These are phyloP conservation scores for Thelephora aurantiotincta DNA, from an alignment of 768 basidiomycete genomes.

Conservation along the genomic window DNA sequence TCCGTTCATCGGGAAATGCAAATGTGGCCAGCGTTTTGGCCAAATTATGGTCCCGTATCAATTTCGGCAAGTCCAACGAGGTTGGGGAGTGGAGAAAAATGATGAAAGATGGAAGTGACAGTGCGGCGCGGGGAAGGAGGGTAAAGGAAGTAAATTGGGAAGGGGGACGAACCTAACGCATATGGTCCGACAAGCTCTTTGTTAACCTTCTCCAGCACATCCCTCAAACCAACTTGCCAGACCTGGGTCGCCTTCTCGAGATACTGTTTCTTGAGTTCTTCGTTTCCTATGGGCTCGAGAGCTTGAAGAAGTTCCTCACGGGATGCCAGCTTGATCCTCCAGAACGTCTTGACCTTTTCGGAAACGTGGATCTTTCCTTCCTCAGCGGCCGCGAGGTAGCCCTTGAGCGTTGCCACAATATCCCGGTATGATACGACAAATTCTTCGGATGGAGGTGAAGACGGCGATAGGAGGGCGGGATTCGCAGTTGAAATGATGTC, in stretches of 20 bases:
- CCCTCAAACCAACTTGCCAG: slow-evolving; percentile 38
- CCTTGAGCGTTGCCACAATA: slow-evolving; percentile 23
- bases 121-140: neutral
- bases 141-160: neutral
- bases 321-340: slow-evolving; percentile 39
- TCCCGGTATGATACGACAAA: slow-evolving; percentile 32
- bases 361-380: slow-evolving; percentile 34
- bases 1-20: too few species aligned
- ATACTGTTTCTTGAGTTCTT: slow-evolving; percentile 30
- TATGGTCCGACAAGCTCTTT: slow-evolving; percentile 52
- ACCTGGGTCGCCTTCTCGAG: slow-evolving; percentile 31
- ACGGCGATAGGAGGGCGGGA: slow-evolving; percentile 22
- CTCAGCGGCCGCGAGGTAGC: slow-evolving; percentile 39
- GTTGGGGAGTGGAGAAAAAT: neutral
- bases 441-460: slow-evolving; percentile 17
- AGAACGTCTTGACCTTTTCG: slow-evolving; percentile 47
- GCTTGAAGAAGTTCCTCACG: slow-evolving; percentile 31
- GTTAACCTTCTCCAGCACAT: slow-evolving; percentile 32
- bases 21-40: too few species aligned
- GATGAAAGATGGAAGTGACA: too few species aligned
- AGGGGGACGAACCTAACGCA: slow-evolving; percentile 36
- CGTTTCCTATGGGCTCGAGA: slow-evolving; percentile 11
- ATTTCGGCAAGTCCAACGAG: neutral
- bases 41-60: neutral
- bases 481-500: slow-evolving; percentile 43